Evolutionary conservation across 352 stramenopile species (phyloP).

Genomic region (Blastocystis sp.): DNA sequence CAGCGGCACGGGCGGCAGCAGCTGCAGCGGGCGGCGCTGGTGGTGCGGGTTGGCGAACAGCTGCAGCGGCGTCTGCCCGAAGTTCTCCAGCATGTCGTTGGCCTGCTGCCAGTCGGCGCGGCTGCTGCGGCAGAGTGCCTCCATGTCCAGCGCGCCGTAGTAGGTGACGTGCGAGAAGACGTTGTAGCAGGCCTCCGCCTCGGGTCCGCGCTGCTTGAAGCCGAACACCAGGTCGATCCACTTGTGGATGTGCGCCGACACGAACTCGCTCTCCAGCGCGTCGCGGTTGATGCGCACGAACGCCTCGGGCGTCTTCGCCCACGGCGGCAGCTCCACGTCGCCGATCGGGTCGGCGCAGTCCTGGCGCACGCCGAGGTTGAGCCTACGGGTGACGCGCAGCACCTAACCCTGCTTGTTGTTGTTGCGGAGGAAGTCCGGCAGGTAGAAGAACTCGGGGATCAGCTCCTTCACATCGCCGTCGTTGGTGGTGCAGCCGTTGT

Average conservation of each 20-base stretch:
- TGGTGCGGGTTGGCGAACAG: conserved; percentile 56
- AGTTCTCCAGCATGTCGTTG: conserved; percentile 86
- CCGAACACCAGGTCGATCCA: conserved; percentile 99
- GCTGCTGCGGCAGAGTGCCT: conserved; percentile 82
- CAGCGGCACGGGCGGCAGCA: conserved; percentile 33
- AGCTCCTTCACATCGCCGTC: conserved; percentile 79
- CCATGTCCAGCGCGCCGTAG: conserved; percentile 93
- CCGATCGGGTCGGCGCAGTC: conserved; percentile 78
- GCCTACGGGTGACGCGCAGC: conserved; percentile 62
- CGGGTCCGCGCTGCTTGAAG: conserved; percentile 80
- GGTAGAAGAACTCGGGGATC: conserved; percentile 80
- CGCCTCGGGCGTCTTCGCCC: conserved; percentile 85
- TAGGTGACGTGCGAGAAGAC: conserved; percentile 98
- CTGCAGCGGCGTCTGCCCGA: conserved; percentile 80
- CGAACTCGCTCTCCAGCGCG: conserved; percentile 90
- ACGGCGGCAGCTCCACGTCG: conserved; percentile 92
- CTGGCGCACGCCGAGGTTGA: conserved; percentile 82
- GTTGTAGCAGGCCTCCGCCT: conserved; percentile 84
- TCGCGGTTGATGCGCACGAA: conserved; percentile 90
- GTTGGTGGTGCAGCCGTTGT: conserved; percentile 76
- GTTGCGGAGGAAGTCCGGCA: conserved; percentile 82
- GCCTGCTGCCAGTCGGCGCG: conserved; percentile 87
- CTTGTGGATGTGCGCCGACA: conserved; percentile 85
- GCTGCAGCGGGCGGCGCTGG: conserved; percentile 3
- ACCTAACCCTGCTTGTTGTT: conserved; percentile 76